phyloP scores from a whole-genome alignment of 176 grass and related monocot genomes.

The Juncus effusus region DNA sequence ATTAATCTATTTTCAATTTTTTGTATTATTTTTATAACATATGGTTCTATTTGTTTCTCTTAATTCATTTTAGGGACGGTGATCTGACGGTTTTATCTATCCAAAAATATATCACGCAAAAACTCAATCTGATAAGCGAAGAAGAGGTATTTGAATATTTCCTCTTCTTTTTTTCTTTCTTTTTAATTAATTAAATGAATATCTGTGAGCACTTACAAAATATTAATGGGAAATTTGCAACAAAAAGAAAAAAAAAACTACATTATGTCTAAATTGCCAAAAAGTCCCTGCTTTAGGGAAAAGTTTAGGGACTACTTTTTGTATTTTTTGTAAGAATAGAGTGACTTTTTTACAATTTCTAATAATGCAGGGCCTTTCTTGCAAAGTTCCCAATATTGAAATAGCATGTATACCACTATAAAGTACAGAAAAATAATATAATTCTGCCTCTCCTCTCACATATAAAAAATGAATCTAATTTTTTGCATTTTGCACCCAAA shows the following conservation, averaged over 20 bases:
- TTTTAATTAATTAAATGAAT: not conserved
- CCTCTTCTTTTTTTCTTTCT: not conserved
- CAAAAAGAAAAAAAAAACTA: too few species aligned
- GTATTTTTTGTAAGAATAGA: too few species aligned
- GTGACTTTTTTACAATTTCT: too few species aligned
- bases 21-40: slow-evolving; percentile 1
- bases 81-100: slow-evolving; percentile 56
- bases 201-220: not conserved
- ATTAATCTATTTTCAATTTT: slow-evolving; percentile 2
- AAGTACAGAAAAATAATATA: too few species aligned
- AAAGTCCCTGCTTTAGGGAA: too few species aligned
- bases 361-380: too few species aligned
- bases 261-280: too few species aligned
- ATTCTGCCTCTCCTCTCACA: too few species aligned
- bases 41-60: slow-evolving; percentile 13
- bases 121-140: slow-evolving; percentile 66
- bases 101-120: slow-evolving; percentile 63
- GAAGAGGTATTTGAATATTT: slow-evolving; percentile 59
- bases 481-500: too few species aligned
- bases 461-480: too few species aligned
- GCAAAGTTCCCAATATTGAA: too few species aligned
- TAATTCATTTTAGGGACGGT: slow-evolving; percentile 55
- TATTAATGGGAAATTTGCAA: not conserved
- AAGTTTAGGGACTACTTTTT: too few species aligned
- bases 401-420: not conserved